Evolutionary conservation across 495 filamentous ascomycete species (phyloP).

Genomic region (Penicillium canariense): DNA sequence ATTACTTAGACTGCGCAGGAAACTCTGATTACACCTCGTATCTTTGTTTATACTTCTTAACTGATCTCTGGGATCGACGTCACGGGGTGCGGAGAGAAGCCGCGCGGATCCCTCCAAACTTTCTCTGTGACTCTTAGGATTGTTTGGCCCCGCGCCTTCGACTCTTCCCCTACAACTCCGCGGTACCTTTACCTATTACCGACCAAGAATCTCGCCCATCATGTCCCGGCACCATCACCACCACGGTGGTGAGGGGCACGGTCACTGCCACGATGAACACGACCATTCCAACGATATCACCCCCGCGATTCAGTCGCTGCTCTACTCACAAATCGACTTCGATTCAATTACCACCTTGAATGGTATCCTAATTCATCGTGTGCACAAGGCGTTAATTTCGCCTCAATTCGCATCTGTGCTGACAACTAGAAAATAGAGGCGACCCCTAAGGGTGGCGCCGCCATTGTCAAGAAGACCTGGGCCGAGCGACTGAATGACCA

Average conservation of each 20-base stretch:
- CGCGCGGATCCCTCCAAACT: not conserved
- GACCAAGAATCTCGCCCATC: not conserved
- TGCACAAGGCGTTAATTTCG: not conserved
- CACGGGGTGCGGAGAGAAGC: conserved; percentile 23
- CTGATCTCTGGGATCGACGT: conserved; percentile 10
- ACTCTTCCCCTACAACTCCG: not conserved
- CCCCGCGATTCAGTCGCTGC: conserved; percentile 79
- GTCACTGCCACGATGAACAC: conserved; percentile 54
- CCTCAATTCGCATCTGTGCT: not conserved
- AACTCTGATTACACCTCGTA: too few relatives aligned
- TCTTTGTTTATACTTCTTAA: not conserved
- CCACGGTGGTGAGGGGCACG: conserved; percentile 41
- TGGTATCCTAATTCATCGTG: conserved; percentile 34
- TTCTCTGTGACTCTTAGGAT: not conserved
- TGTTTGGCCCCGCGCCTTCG: not conserved
- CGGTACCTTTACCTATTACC: not conserved
- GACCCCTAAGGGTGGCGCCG: conserved; percentile 60
- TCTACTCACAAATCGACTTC: conserved; percentile 91
- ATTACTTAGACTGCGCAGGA: too few relatives aligned
- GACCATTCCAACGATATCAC: conserved; percentile 89
- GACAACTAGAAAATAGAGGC: conserved; percentile 44
- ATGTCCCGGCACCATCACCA: conserved; percentile 47
- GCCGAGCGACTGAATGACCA: conserved; percentile 65
- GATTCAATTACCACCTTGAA: conserved; percentile 82
- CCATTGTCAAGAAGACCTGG: conserved; percentile 89